Conservation (phyloP, 1,139 yeast species). For the Lodderomyces jiufengensis region DNA sequence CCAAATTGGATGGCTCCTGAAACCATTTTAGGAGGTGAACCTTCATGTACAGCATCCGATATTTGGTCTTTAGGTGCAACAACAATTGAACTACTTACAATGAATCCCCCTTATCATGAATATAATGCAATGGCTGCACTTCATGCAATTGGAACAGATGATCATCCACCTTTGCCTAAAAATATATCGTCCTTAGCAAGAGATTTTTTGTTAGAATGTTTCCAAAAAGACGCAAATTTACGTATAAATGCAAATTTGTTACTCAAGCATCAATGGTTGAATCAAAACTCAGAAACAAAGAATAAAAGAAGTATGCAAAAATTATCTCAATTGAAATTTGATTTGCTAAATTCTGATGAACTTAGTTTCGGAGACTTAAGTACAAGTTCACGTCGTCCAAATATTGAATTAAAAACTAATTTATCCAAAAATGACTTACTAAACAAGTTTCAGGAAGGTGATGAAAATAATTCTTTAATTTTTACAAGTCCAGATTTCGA, state of each 20-base stretch:
- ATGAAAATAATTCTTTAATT: constrained; percentile 17
- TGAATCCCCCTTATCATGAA: constrained; percentile 83
- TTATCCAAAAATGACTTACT: constrained; percentile 27
- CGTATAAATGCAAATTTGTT: constrained; percentile 57
- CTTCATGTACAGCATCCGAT: constrained; percentile 84
- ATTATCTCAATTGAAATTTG: too few species aligned
- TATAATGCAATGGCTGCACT: constrained; percentile 82
- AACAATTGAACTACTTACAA: constrained; percentile 79
- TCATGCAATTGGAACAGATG: constrained; percentile 89
- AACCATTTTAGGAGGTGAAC: constrained; percentile 69
- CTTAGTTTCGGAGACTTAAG: too few species aligned
- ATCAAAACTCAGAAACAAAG: constrained; percentile 9
- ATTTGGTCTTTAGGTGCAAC: constrained; percentile 97
- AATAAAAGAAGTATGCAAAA: too few species aligned
- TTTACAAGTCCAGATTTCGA: constrained; percentile 3
- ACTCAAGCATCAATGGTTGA: constrained; percentile 62
- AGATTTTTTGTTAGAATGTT: constrained; percentile 72
- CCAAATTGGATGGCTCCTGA: constrained; percentile 93
- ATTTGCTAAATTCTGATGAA: too few species aligned
- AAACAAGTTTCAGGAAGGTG: constrained; percentile 27
- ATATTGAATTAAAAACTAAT: constrained; percentile 8
- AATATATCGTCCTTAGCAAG: constrained; percentile 49
- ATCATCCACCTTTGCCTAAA: constrained; percentile 73
- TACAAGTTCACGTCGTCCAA: neutral
- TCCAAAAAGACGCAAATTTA: constrained; percentile 67